These are phyloP conservation scores for Thymus quinquecostatus DNA, from an alignment of 257 asterid species.

Conservation along the genomic window DNA sequence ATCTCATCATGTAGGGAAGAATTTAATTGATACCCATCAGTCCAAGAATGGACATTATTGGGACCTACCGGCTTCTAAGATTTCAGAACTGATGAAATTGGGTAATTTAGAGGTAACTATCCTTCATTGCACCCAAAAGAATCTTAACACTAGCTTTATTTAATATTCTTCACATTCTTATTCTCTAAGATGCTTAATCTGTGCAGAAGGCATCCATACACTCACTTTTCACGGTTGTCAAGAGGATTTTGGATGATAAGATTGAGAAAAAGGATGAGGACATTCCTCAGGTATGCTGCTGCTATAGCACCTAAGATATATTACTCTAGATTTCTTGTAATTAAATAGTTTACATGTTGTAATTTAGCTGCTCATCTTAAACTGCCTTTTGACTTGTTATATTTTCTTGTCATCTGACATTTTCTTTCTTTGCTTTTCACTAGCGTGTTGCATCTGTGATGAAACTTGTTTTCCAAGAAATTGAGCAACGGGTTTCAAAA, in stretches of 20 bases:
- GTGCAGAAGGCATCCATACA: slow-evolving; percentile 75
- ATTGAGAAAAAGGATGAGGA: slow-evolving; percentile 78
- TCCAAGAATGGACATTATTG: slow-evolving; percentile 52
- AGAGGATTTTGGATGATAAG: slow-evolving; percentile 67
- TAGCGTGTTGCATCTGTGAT: slow-evolving; percentile 82
- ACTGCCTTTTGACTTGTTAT: slow-evolving; percentile 22
- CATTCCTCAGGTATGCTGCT: slow-evolving; percentile 75
- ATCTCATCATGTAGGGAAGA: slow-evolving; percentile 49
- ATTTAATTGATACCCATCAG: slow-evolving; percentile 45
- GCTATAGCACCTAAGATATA: slow-evolving; percentile 25
- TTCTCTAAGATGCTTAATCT: slow-evolving; percentile 34
- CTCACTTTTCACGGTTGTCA: slow-evolving; percentile 69
- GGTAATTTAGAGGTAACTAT: slow-evolving; percentile 73
- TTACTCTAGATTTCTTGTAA: slow-evolving; percentile 5
- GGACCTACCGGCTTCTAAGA: slow-evolving; percentile 61
- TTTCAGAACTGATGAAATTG: slow-evolving; percentile 75
- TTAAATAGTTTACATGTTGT: slow-evolving; percentile 1
- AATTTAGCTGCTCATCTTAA: slow-evolving; percentile 22
- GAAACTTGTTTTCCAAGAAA: slow-evolving; percentile 81
- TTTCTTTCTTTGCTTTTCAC: slow-evolving; percentile 37
- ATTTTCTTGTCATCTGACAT: slow-evolving; percentile 19
- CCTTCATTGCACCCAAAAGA: not conserved
- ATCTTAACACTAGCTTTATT: not conserved
- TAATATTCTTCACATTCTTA: slow-evolving; percentile 33
- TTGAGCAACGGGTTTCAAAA: slow-evolving; percentile 76